Evolutionary conservation across 2,329 filamentous ascomycete species (phyloP).

Genomic region (Penicillium expansum): DNA sequence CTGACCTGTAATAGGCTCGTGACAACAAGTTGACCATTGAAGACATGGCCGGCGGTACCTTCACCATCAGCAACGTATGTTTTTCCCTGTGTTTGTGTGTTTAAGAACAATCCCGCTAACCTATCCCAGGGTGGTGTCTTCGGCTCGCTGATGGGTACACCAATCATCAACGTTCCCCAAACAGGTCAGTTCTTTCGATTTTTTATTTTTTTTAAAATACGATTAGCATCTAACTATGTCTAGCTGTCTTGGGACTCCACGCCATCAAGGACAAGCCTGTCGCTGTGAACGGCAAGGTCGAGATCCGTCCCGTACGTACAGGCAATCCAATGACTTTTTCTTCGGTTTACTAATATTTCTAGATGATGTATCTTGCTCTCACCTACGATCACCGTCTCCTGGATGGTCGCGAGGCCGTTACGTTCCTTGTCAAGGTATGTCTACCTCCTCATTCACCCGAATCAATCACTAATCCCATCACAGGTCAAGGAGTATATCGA

Average conservation of each 20-base stretch:
- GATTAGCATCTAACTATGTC: constrained; percentile 5
- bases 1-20: constrained; percentile 63
- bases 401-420: constrained; percentile 91
- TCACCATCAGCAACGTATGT: constrained; percentile 86
- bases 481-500: constrained; percentile 92
- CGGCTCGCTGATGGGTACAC: constrained; percentile 93
- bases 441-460: background rate
- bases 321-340: constrained; percentile 7
- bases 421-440: constrained; percentile 80
- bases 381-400: constrained; percentile 97
- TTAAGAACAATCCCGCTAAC: constrained; percentile 13
- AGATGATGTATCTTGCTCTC: constrained; percentile 98
- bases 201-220: background rate
- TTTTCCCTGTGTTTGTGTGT: background rate
- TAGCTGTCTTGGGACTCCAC: constrained; percentile 82
- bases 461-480: constrained; percentile 13
- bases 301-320: constrained; percentile 70
- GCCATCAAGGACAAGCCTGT: constrained; percentile 94
- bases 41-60: constrained; percentile 97
- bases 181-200: constrained; percentile 53
- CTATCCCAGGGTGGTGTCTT: constrained; percentile 73
- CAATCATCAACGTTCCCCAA: constrained; percentile 96
- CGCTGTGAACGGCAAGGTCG: constrained; percentile 87
- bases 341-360: background rate
- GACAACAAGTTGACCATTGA: constrained; percentile 97